Conservation (phyloP, 2,329 filamentous ascomycete genomes). For the Myriosclerotinia curreyana region DNA sequence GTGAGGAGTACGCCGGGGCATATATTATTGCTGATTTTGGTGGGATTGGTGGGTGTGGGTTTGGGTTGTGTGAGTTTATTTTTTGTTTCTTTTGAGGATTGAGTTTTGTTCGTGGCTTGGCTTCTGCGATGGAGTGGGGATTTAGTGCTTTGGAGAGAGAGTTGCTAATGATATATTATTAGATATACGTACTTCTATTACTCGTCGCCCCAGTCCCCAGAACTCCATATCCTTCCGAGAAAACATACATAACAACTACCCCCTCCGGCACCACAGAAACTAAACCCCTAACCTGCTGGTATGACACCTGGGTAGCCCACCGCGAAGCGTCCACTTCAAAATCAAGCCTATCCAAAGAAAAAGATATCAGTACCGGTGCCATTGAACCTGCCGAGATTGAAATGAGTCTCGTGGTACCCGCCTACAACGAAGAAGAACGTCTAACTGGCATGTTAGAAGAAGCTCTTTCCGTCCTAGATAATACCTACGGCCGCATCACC, state of each 20-base stretch:
- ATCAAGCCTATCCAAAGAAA: constrained; percentile 25
- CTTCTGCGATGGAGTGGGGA: not conserved
- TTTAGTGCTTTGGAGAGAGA: not conserved
- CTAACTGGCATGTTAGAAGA: constrained; percentile 84
- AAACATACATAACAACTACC: constrained; percentile 75
- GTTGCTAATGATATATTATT: constrained; percentile 1
- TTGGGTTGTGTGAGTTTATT: constrained; percentile 11
- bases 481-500: constrained; percentile 61
- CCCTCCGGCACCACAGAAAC: constrained; percentile 57
- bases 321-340: constrained; percentile 48
- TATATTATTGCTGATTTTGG: constrained; percentile 5
- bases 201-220: constrained; percentile 80
- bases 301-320: constrained; percentile 68
- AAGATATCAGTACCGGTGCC: constrained; percentile 43
- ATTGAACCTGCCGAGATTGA: constrained; percentile 78
- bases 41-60: constrained; percentile 1
- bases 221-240: constrained; percentile 70
- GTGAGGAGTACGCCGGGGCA: constrained; percentile 4
- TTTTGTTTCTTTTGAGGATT: constrained; percentile 13
- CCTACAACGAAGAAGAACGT: constrained; percentile 89
- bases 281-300: constrained; percentile 77
- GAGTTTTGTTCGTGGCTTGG: too few relatives aligned
- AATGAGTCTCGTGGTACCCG: constrained; percentile 88
- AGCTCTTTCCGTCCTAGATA: constrained; percentile 80
- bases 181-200: constrained; percentile 68